A percentile compares a stretch with the other conserved stretches of the same genome.
phyloP scores from a whole-genome alignment of 352 stramenopile genomes.

The Phytophthora constricta region DNA sequence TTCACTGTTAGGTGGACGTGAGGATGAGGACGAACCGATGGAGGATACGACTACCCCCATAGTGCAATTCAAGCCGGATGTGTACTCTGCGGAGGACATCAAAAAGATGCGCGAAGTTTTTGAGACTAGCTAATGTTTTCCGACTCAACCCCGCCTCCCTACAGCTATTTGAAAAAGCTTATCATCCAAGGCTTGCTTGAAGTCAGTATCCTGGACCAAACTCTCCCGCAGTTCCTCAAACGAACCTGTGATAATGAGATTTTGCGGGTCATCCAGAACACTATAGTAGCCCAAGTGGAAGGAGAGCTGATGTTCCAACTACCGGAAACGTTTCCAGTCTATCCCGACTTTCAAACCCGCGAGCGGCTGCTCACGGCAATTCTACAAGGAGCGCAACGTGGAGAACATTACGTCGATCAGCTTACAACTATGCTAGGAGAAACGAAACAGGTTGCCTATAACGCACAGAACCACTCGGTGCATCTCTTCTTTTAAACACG shows the following conservation, averaged over 20 bases:
- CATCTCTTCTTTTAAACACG: conserved; percentile 14
- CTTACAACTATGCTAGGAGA: conserved; percentile 2
- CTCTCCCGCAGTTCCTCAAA: neutral
- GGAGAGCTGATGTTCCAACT: conserved; percentile 9
- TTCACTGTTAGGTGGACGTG: neutral
- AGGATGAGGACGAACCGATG: neutral
- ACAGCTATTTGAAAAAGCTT: neutral
- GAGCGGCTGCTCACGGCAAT: neutral
- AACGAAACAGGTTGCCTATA: conserved; percentile 13
- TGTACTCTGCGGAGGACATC: neutral
- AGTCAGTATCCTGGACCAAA: neutral
- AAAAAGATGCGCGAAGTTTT: neutral
- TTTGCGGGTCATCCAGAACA: conserved; percentile 7
- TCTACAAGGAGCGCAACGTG: neutral
- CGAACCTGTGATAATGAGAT: neutral
- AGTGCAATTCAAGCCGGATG: neutral
- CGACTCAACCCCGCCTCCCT: neutral
- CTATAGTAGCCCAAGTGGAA: conserved; percentile 14
- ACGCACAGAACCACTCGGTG: neutral
- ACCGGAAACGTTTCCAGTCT: neutral
- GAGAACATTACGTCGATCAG: neutral
- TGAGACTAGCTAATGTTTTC: neutral
- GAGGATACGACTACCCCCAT: neutral
- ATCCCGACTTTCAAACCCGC: conserved; percentile 4
- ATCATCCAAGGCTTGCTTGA: neutral